Evolutionary conservation across 2,329 filamentous ascomycete genomes (phyloP), one percentile per base, ranked within the genome.

Genomic region (Microascus cirrosus): DNA sequence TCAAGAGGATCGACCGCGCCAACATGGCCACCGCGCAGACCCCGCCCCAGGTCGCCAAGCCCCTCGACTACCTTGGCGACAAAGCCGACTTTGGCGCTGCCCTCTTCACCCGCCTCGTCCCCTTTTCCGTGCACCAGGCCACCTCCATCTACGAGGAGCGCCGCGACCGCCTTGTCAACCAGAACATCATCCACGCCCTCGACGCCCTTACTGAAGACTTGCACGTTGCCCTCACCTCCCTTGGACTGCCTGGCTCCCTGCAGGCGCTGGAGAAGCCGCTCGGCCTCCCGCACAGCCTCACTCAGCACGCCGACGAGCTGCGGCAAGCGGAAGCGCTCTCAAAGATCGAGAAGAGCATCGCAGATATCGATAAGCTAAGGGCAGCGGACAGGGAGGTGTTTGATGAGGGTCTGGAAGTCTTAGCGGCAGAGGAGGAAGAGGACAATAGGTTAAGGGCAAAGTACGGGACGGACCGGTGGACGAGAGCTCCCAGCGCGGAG

Each of bases 251-350:
- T 0, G 94, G 94, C 0, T 95, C 93, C 1, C 73, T 99, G 3
- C 94, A 99, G 69, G 94, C 94, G 0, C 78, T 97, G 1, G 94
- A 99, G 68, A 97, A 96, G 68, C 94, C 94, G 0, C 78, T 99
- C 0, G 94, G 94, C 0, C 72, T 99, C 3, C 94, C 94, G 0
- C 89, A 90, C 0, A 89, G 84, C 18, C 73, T 99, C 1, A 82
- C 91, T 2, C 89, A 94, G 24, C 94, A 96, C 64, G 93, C 93
- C 0, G 93, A 97, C 68, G 94, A 97, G 67, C 87, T 99, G 54
- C 82, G 92, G 22, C 93, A 97, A 68, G 89, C 92, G 58, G 91
- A 96, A 66, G 93, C 90, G 0, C 76, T 96, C 35, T 84, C 87
- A 58, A 79, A 89, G 32, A 74, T 97, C 0, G 83, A 89, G 56